Evolutionary conservation across 495 filamentous ascomycete species (phyloP), one percentile per base, ranked within the genome.

Genomic region (Penicillium antarcticum): DNA sequence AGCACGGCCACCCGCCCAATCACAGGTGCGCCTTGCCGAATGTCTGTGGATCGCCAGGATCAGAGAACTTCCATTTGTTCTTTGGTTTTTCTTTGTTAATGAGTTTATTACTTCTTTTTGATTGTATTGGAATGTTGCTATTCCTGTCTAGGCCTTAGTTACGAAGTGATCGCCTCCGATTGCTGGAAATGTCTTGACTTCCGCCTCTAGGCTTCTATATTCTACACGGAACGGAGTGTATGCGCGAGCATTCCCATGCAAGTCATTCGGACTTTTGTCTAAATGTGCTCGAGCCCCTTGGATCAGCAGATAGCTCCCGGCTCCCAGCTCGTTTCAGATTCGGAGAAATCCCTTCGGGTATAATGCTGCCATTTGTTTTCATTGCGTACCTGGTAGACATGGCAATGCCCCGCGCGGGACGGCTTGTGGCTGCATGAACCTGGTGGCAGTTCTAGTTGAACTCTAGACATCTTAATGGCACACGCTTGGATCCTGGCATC

Each of bases 21-120:
- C 66, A 73, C 33, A 60, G 16, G 12, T 2, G 16, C 32, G 36
- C 35, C 42, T 76, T 74, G 61, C 71, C 73, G 73, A 76, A 67
- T 53, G 43, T 29, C 56, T 12, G 42, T 50, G 42, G 46, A 58
- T 44, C 39, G 44, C 43, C 10, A 32, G 36, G 11, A 40, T 31
- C 12, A 31, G 23, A 14, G 45, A 48, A 39, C 31, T 35, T 45
- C 43, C 3, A 35, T 35, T 23, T 45, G 42, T 35, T 45, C 18
- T 45, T 35, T 8, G 17, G 2, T 21, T 39, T 39, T 2, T 21
- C 19, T 38, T 47, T 34, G 23, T 10, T 4, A 18, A 26, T 26
- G 13, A 0, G 5, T n/a, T n/a, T 23, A 3, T 9, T 17, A 14
- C 18, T 17, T 8, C 14, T 36, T 36, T 19, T 8, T 45, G 21